These are phyloP conservation scores for Clonostachys byssicola DNA, from an alignment of 2,329 filamentous ascomycete genomes.

Conservation along the genomic window DNA sequence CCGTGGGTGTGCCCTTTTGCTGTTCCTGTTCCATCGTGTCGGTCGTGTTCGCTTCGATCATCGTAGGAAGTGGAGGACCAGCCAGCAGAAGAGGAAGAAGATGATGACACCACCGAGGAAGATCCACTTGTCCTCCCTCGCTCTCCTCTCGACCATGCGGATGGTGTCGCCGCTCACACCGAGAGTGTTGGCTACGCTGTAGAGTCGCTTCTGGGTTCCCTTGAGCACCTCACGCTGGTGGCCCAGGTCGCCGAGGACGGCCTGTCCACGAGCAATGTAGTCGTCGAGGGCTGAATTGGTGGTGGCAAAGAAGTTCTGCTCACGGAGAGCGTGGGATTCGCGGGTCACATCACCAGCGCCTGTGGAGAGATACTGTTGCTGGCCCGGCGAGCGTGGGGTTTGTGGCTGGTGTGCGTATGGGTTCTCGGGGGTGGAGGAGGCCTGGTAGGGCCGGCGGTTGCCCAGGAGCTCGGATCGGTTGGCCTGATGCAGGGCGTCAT, in stretches of 20 bases:
- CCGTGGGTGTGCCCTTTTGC: not conserved
- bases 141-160: constrained; percentile 88
- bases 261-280: constrained; percentile 86
- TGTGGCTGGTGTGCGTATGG: constrained; percentile 1
- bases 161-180: constrained; percentile 95
- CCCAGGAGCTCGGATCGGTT: constrained; percentile 82
- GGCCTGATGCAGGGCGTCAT: constrained; percentile 62
- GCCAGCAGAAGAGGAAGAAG: constrained; percentile 90
- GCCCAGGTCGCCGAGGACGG: constrained; percentile 82
- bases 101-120: constrained; percentile 83
- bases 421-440: constrained; percentile 73
- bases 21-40: not conserved
- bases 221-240: constrained; percentile 94
- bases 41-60: constrained; percentile 1
- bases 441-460: constrained; percentile 65
- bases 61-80: constrained; percentile 80
- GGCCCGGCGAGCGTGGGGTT: not conserved
- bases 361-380: constrained; percentile 27
- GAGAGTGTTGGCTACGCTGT: constrained; percentile 89
- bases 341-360: constrained; percentile 61
- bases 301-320: constrained; percentile 80
- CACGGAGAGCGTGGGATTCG: constrained; percentile 79
- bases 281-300: constrained; percentile 88
- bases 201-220: constrained; percentile 84
- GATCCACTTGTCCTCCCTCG: constrained; percentile 96